phyloP scores from a whole-genome alignment of 2,329 filamentous ascomycete species.

The Orbilia quercus region DNA sequence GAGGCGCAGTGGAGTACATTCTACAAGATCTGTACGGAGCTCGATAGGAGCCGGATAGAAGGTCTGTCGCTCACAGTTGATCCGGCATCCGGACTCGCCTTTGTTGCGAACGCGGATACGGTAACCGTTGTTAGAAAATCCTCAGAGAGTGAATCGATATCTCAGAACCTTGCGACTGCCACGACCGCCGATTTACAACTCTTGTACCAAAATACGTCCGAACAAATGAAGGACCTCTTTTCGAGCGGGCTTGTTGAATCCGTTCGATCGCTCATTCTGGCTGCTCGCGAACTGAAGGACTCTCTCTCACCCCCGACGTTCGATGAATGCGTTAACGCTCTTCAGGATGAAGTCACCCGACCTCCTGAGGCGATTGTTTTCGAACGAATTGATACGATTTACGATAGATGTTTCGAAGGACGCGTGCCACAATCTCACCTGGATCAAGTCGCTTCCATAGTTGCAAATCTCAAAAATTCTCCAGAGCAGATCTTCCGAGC shows the following conservation, averaged over 20 bases:
- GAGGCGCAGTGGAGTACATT: conserved; percentile 90
- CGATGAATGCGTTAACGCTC: conserved; percentile 74
- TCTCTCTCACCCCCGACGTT: conserved; percentile 76
- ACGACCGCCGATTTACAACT: conserved; percentile 62
- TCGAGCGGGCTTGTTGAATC: conserved; percentile 54
- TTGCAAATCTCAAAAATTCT: conserved; percentile 21
- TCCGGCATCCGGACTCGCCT: conserved; percentile 75
- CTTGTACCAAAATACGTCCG: conserved; percentile 41
- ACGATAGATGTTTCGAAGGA: conserved; percentile 80
- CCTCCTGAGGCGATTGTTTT: conserved; percentile 76
- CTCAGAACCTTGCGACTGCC: conserved; percentile 73
- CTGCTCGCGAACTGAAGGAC: conserved; percentile 76
- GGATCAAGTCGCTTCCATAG: conserved; percentile 56
- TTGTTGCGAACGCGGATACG: conserved; percentile 85
- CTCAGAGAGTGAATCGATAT: conserved; percentile 79
- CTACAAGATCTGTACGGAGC: conserved; percentile 83
- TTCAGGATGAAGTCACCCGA: conserved; percentile 79
- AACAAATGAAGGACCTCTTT: conserved; percentile 40
- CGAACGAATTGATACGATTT: conserved; percentile 81
- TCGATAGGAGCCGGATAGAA: conserved; percentile 87
- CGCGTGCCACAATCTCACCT: conserved; percentile 84
- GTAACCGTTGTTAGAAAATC: conserved; percentile 82
- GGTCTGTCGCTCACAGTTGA: conserved; percentile 83
- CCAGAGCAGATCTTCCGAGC: conserved; percentile 40
- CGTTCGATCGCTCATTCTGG: conserved; percentile 69